Conservation (phyloP, 1,139 yeast species). For the Geotrichum siamense region DNA sequence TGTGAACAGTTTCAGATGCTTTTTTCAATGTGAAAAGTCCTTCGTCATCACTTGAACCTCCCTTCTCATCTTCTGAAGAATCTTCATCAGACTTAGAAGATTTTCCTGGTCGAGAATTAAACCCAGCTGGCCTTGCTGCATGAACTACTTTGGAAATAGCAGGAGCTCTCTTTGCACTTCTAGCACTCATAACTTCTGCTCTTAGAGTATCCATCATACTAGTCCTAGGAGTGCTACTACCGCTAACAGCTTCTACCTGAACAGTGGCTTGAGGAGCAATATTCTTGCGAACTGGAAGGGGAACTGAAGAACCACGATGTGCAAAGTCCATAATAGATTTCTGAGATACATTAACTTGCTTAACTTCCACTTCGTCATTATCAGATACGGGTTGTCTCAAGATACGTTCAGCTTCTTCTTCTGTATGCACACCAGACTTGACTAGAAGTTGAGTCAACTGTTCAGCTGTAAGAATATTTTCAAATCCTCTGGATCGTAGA, state of each 20-base stretch:
- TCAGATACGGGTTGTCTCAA: conserved; percentile 16
- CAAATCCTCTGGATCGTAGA: conserved; percentile 20
- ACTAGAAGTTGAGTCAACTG: conserved; percentile 24
- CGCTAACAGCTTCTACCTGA: conserved; percentile 12
- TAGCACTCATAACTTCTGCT: conserved; percentile 21
- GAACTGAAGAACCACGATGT: conserved; percentile 17
- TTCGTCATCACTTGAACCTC: conserved; percentile 27
- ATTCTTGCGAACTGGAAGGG: conserved; percentile 6
- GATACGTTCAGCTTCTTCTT: conserved; percentile 20
- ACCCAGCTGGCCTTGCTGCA: conserved; percentile 81
- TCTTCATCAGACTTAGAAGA: conserved; percentile 18
- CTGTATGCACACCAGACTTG: conserved; percentile 23
- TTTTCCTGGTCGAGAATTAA: conserved; percentile 40
- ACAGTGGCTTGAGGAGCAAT: conserved; percentile 18
- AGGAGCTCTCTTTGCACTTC: conserved; percentile 16
- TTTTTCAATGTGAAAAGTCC: conserved; percentile 25
- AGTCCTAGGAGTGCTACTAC: conserved; percentile 20
- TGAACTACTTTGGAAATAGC: conserved; percentile 36
- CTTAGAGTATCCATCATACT: conserved; percentile 30
- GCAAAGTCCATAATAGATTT: conserved; percentile 23
- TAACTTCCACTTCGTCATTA: conserved; percentile 6
- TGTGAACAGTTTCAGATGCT: conserved; percentile 12
- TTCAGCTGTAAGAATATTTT: conserved; percentile 25
- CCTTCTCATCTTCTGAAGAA: conserved; percentile 24
- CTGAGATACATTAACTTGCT: conserved; percentile 15